These are phyloP conservation scores for Pichia nanzhaoensis DNA, from an alignment of 805 yeast species.

Conservation along the genomic window DNA sequence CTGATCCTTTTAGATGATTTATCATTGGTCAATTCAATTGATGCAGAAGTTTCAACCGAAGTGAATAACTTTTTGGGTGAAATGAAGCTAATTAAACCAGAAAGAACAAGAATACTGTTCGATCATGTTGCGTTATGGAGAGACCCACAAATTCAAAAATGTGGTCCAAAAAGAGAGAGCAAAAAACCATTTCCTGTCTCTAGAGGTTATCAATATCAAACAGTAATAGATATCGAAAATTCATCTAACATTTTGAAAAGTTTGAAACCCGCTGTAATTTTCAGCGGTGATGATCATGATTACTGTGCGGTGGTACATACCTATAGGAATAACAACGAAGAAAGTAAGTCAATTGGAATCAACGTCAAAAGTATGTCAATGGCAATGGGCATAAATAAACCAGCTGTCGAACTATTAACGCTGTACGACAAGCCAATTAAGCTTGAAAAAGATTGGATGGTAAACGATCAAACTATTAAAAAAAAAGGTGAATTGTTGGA, in stretches of 20 bases:
- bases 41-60: conserved; percentile 38
- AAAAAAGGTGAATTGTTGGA: conserved; percentile 31
- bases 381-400: conserved; percentile 66
- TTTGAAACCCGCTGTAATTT: conserved; percentile 61
- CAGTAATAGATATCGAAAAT: conserved; percentile 59
- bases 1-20: conserved; percentile 74
- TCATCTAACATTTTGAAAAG: conserved; percentile 49
- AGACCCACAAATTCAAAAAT: conserved; percentile 45
- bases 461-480: conserved; percentile 17
- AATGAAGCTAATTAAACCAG: conserved; percentile 19
- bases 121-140: conserved; percentile 86
- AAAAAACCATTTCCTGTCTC: conserved; percentile 56
- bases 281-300: conserved; percentile 96
- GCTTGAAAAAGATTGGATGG: conserved; percentile 18
- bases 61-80: conserved; percentile 47
- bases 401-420: conserved; percentile 33
- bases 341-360: conserved; percentile 7
- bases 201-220: conserved; percentile 82
- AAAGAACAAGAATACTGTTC: conserved; percentile 57
- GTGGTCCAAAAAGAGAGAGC: conserved; percentile 77
- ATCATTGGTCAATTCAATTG: conserved; percentile 54
- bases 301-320: conserved; percentile 72
- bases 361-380: conserved; percentile 76
- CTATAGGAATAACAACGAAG: conserved; percentile 11
- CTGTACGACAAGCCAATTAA: conserved; percentile 14